Percentiles rank a stretch among this genome's conserved stretches.
Evolutionary conservation across 345 rosid genomes (phyloP).

Genomic region (rapeseed (Brassica napus)): DNA sequence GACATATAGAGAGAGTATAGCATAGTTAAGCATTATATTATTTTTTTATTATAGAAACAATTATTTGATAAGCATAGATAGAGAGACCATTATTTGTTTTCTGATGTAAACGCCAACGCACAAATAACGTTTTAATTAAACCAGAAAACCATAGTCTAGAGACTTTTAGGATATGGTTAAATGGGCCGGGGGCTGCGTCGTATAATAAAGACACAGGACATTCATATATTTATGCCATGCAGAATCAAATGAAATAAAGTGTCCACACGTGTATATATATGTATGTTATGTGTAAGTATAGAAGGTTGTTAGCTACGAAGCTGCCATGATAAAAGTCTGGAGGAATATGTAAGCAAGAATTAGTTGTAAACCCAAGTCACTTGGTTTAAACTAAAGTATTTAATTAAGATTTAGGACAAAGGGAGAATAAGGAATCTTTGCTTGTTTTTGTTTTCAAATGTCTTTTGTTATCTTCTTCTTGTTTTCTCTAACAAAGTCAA

Average conservation of each 20-base stretch:
- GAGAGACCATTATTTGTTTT: background rate
- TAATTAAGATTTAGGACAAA: constrained; percentile 4
- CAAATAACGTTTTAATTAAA: constrained; percentile 2
- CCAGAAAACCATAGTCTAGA: background rate
- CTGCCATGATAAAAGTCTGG: constrained; percentile 6
- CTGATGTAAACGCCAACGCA: background rate
- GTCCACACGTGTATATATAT: constrained; percentile 15
- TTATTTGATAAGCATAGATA: constrained; percentile 4
- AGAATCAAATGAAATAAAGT: constrained; percentile 15
- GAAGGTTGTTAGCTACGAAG: constrained; percentile 1
- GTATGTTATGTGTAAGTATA: constrained; percentile 5
- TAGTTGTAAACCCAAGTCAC: constrained; percentile 33
- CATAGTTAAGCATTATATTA: background rate
- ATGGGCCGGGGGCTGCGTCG: constrained; percentile 29
- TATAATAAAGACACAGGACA: constrained; percentile 16
- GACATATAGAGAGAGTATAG: constrained; percentile 17
- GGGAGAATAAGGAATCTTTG: constrained; percentile 34
- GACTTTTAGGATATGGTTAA: constrained; percentile 28
- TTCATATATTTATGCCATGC: constrained; percentile 5
- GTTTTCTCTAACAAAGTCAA: constrained; percentile 20
- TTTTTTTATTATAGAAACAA: background rate
- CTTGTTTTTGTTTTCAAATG: constrained; percentile 7
- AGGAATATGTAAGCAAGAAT: constrained; percentile 30
- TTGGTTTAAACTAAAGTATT: constrained; percentile 26
- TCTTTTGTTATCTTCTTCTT: constrained; percentile 28